Conservation (phyloP, 2,329 filamentous ascomycete species). For the Eutypa lata region DNA sequence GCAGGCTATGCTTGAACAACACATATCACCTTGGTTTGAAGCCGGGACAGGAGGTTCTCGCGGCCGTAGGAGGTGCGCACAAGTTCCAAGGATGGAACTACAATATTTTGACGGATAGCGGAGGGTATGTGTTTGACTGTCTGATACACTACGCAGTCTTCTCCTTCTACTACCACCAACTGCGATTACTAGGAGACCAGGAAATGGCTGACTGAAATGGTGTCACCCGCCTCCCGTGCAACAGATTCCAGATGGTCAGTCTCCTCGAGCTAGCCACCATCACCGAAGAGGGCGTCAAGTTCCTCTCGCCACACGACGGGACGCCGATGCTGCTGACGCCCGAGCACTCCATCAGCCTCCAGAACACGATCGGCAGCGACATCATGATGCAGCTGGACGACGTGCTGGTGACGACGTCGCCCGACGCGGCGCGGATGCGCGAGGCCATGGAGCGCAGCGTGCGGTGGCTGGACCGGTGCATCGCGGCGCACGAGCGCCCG, state of each 20-base stretch:
- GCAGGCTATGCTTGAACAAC: constrained; percentile 92
- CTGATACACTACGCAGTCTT: constrained; percentile 20
- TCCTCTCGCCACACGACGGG: constrained; percentile 94
- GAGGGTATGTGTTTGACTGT: constrained; percentile 49
- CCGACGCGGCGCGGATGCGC: constrained; percentile 80
- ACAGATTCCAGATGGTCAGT: constrained; percentile 99
- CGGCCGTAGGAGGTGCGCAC: constrained; percentile 87
- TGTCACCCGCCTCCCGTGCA: too few relatives aligned
- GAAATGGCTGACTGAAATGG: too few relatives aligned
- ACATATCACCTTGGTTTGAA: constrained; percentile 96
- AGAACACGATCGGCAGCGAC: constrained; percentile 96
- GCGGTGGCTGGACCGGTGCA: constrained; percentile 93
- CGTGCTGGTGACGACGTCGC: constrained; percentile 93
- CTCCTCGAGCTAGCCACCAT: constrained; percentile 88
- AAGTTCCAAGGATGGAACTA: constrained; percentile 92
- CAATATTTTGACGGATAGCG: constrained; percentile 85
- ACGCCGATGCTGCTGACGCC: constrained; percentile 95
- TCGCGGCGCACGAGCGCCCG: constrained; percentile 81
- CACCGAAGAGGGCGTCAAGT: constrained; percentile 92
- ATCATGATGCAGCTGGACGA: constrained; percentile 99
- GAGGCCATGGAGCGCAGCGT: constrained; percentile 95
- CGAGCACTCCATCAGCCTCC: constrained; percentile 92
- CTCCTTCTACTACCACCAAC: constrained; percentile 1
- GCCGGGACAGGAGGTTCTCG: constrained; percentile 85
- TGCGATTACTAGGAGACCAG: too few relatives aligned